Evolutionary conservation across 78 protist genomes (phyloP).

Genomic region (slime mould (Dictyostelium discoideum)): DNA sequence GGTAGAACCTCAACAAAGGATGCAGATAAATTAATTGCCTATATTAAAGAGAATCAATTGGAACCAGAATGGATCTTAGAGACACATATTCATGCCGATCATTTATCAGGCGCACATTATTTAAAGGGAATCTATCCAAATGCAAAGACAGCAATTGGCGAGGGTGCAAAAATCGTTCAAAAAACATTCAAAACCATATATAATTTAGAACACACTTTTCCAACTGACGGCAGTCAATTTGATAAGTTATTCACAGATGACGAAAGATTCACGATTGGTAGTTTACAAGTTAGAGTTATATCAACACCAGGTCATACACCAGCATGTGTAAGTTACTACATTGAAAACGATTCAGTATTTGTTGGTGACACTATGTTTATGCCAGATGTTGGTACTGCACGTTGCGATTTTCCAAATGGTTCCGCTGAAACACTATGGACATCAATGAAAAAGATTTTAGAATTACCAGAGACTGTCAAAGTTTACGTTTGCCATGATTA

Average conservation of each 20-base stretch:
- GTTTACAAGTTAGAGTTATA: slow-evolving; percentile 28
- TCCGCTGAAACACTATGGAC: slow-evolving; percentile 32
- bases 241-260: slow-evolving; percentile 72
- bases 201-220: slow-evolving; percentile 23
- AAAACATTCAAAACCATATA: slow-evolving; percentile 26
- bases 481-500: slow-evolving; percentile 87
- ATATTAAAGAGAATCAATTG: slow-evolving; percentile 25
- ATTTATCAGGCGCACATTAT: slow-evolving; percentile 60
- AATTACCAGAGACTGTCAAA: slow-evolving; percentile 34
- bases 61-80: slow-evolving; percentile 78
- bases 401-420: slow-evolving; percentile 89
- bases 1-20: slow-evolving; percentile 54
- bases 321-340: slow-evolving; percentile 81
- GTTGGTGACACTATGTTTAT: slow-evolving; percentile 88
- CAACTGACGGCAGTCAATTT: slow-evolving; percentile 74
- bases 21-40: slow-evolving; percentile 36
- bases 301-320: slow-evolving; percentile 90
- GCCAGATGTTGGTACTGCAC: slow-evolving; percentile 89
- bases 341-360: slow-evolving; percentile 67
- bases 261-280: slow-evolving; percentile 67
- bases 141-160: slow-evolving; percentile 73
- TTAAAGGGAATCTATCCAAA: slow-evolving; percentile 22
- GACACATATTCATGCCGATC: slow-evolving; percentile 86
- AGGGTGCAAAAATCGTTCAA: slow-evolving; percentile 44
- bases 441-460: slow-evolving; percentile 71